Evolutionary conservation across 225 moss, liverwort and hornwort species (phyloP).

Genomic region (Physcomitrellopsis africana): DNA sequence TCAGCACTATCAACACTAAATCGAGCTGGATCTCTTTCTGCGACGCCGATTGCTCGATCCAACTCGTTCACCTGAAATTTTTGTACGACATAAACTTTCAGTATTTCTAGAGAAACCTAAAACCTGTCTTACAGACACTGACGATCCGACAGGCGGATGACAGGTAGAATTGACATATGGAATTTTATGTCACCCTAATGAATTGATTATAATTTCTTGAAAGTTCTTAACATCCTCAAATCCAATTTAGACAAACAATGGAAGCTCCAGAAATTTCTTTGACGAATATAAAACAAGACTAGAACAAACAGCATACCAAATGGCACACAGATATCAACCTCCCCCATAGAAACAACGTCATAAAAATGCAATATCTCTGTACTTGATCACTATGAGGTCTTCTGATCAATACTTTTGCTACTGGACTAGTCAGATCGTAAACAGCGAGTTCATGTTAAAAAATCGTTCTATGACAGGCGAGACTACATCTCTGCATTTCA

Average conservation of each 20-base stretch:
- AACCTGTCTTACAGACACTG: background rate
- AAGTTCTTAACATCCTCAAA: background rate
- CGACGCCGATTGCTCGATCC: constrained; percentile 86
- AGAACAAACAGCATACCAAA: background rate
- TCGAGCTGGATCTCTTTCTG: constrained; percentile 79
- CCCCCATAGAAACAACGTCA: no score
- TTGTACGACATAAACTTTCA: background rate
- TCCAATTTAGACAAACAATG: background rate
- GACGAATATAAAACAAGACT: background rate
- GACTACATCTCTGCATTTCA: no score
- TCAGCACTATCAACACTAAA: constrained; percentile 76
- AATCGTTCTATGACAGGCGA: no score
- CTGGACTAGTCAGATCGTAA: no score
- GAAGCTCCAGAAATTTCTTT: background rate
- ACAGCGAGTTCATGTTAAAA: no score
- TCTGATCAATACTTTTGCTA: no score
- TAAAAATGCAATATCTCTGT: no score
- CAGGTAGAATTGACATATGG: background rate
- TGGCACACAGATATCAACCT: no score
- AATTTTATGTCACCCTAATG: no score
- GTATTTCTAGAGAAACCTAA: background rate
- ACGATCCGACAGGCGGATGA: background rate
- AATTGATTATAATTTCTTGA: background rate
- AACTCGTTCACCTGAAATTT: constrained; percentile 78
- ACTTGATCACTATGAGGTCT: no score